Base-by-base conservation (phyloP, 2,329 filamentous ascomycete genomes). In the Kalmusia sp. region DNA sequence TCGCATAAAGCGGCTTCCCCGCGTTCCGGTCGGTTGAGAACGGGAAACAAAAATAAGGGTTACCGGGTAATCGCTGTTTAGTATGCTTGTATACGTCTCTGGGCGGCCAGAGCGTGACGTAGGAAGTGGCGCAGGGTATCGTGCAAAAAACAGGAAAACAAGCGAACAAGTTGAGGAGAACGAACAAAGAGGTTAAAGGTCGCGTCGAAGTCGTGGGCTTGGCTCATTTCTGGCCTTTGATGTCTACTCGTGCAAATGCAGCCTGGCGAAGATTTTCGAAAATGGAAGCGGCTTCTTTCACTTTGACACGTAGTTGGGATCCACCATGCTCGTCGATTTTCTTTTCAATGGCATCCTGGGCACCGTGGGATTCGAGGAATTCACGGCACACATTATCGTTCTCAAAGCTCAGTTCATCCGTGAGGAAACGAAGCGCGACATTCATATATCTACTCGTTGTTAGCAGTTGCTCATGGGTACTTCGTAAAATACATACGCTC, bases 381-480 rank as follows among this genome's bases (percentile, higher is more conserved):
- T 95, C 90, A 57, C 90, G 90, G 59, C 92, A 92, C 78, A 96
- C 91, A 70, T 89, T 85, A 77, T 96, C 92, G 54, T 90, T 92
- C 75, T 96, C 92, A 75, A 99, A 99, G 45, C 91, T 92, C 68
- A 99, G 89, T 77, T 98, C 93, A 77, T 97, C 92, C 54, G 93
- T 96, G 68, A 99, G 85, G 79, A 96, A 97, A 62, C 91, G 89
- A 62, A 98, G 84, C 68, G 88, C 90, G 70, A 98, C 85, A 63
- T 89, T 91, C 80, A 96, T 96, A 80, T 96, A 98, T 71, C 95
- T 99, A 67, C 25, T 14, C 15, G 22, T 30, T 17, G 72, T 89
- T 78, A 89, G 84, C 65, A 67, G 24, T 21, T 12, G 21, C 11
- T n/a, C n/a, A n/a, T 25, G n/a, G 2, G 11, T 12, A 21, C 19